Conservation (phyloP, 768 basidiomycete genomes). For the Pisolithus orientalis region DNA sequence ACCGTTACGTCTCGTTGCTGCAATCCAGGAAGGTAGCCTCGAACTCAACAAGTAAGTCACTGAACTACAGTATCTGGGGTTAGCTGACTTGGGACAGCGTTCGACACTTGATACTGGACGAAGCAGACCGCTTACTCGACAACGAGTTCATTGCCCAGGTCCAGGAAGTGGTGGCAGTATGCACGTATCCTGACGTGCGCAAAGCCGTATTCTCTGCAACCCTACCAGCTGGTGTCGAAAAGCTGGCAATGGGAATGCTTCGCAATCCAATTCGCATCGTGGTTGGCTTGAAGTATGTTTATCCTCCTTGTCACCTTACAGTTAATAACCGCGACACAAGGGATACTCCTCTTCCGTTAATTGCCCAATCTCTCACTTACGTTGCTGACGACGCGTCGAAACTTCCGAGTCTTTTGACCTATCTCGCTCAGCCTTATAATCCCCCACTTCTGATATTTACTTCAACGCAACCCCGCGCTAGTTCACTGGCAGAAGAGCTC, state of each 20-base stretch:
- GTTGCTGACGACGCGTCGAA: conserved; percentile 95
- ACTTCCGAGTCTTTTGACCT: conserved; percentile 76
- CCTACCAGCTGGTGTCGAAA: conserved; percentile 82
- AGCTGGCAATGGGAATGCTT: conserved; percentile 80
- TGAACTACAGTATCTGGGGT: neutral
- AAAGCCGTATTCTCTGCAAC: conserved; percentile 95
- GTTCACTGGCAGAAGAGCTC: conserved; percentile 76
- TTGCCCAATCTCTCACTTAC: conserved; percentile 82
- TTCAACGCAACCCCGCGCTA: conserved; percentile 79
- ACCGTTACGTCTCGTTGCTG: conserved; percentile 80
- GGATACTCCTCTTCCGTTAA: conserved; percentile 91
- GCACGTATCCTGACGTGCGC: conserved; percentile 61
- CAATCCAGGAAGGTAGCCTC: conserved; percentile 62
- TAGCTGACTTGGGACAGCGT: conserved; percentile 44
- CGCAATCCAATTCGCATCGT: conserved; percentile 85
- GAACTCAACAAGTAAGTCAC: conserved; percentile 64
- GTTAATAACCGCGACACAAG: conserved; percentile 33
- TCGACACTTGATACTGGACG: conserved; percentile 81
- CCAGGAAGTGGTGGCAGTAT: conserved; percentile 79
- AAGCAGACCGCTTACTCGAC: conserved; percentile 89
- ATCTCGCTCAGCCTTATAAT: conserved; percentile 77
- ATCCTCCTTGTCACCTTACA: neutral
- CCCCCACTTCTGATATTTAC: conserved; percentile 92
- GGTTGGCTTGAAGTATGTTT: conserved; percentile 88
- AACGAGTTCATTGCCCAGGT: conserved; percentile 84